These are phyloP conservation scores for Aspergillus homomorphus DNA, from an alignment of 495 filamentous ascomycete species.

Conservation along the genomic window DNA sequence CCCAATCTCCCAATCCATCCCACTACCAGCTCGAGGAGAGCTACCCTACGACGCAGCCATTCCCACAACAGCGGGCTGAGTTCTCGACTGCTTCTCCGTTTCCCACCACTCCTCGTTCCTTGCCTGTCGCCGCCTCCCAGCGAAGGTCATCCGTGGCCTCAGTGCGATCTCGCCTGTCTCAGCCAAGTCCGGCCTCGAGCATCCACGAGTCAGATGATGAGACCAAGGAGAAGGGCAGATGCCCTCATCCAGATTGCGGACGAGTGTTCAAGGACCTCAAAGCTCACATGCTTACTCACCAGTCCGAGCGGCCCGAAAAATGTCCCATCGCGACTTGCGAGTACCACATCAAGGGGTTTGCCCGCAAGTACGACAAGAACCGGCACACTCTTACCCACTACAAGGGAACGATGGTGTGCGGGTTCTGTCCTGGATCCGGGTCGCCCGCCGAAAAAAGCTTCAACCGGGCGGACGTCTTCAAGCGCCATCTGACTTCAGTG, in stretches of 20 bases:
- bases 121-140: conserved; percentile 37
- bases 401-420: conserved; percentile 99
- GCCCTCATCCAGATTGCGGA: conserved; percentile 81
- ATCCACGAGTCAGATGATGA: conserved; percentile 60
- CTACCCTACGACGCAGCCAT: conserved; percentile 26
- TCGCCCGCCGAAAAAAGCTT: conserved; percentile 96
- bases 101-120: conserved; percentile 33
- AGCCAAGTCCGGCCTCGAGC: conserved; percentile 51
- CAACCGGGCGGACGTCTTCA: conserved; percentile 98
- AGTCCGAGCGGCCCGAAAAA: conserved; percentile 90
- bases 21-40: conserved; percentile 29
- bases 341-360: conserved; percentile 94
- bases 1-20: conserved; percentile 36
- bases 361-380: conserved; percentile 98
- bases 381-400: conserved; percentile 98
- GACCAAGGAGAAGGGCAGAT: conserved; percentile 64
- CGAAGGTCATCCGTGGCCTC: conserved; percentile 56
- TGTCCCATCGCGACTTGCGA: conserved; percentile 93
- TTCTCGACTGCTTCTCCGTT: conserved; percentile 38
- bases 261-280: conserved; percentile 92
- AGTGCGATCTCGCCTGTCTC: conserved; percentile 52
- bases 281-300: conserved; percentile 95
- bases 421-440: conserved; percentile 91
- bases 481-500: conserved; percentile 89
- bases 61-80: conserved; percentile 27